These are phyloP conservation scores for Corylus avellana DNA, from an alignment of 306 rosid species.

Conservation along the genomic window DNA sequence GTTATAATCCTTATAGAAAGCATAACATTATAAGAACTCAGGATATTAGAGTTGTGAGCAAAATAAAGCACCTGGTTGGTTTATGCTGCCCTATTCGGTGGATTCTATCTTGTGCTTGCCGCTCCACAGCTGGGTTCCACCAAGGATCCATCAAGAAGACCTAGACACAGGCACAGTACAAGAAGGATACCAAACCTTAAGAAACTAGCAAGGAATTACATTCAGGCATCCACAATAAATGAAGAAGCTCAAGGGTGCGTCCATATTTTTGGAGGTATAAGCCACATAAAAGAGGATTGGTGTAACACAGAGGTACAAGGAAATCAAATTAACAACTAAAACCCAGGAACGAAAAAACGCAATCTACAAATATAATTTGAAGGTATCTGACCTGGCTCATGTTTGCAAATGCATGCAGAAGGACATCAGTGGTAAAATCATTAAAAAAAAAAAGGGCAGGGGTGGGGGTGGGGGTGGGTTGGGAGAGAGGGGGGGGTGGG, in stretches of 20 bases:
- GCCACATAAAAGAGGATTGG: neutral
- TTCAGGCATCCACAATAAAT: neutral
- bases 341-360: neutral
- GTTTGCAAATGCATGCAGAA: neutral
- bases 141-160: constrained; percentile 98
- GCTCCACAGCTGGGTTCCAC: constrained; percentile 99
- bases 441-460: neutral
- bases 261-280: neutral
- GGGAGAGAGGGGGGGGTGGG: no score
- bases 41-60: constrained; percentile 5
- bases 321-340: neutral
- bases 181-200: neutral
- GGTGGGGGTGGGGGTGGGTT: no score
- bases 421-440: neutral
- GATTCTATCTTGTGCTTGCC: constrained; percentile 94
- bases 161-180: constrained; percentile 35
- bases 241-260: neutral
- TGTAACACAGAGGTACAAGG: neutral
- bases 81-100: constrained; percentile 93
- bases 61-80: constrained; percentile 70
- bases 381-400: neutral
- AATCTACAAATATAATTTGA: neutral
- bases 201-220: no score
- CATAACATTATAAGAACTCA: neutral
- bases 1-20: constrained; percentile 15